Evolutionary conservation across 2,329 filamentous ascomycete species (phyloP).

Genomic region (Cryphonectria parasitica): DNA sequence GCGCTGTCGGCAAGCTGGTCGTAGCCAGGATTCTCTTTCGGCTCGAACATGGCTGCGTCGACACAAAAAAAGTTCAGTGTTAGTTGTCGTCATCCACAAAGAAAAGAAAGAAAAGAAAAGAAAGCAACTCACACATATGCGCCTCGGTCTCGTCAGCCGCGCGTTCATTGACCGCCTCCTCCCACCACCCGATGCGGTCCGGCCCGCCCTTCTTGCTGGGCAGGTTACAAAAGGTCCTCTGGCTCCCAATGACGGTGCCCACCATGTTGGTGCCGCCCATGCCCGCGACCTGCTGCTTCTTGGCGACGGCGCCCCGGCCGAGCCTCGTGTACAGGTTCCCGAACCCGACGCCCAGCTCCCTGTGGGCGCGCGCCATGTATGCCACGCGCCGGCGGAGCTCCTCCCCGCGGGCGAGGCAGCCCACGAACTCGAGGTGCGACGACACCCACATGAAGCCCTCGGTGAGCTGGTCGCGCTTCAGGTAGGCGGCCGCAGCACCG

Average conservation of each 20-base stretch:
- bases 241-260: constrained; percentile 64
- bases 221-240: constrained; percentile 88
- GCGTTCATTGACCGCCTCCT: constrained; percentile 75
- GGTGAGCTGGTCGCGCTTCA: constrained; percentile 78
- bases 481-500: constrained; percentile 82
- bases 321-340: constrained; percentile 87
- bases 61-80: too few species aligned
- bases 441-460: constrained; percentile 81
- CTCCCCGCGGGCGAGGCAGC: constrained; percentile 81
- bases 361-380: constrained; percentile 66
- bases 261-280: constrained; percentile 62
- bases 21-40: constrained; percentile 73
- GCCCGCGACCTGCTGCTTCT: constrained; percentile 46
- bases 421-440: constrained; percentile 92
- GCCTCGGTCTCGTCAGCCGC: constrained; percentile 79
- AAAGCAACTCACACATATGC: constrained; percentile 68
- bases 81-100: background rate
- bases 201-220: constrained; percentile 57
- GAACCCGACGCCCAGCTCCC: constrained; percentile 73
- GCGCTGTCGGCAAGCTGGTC: constrained; percentile 68
- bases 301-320: constrained; percentile 65
- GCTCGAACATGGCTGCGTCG: constrained; percentile 70
- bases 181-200: constrained; percentile 57
- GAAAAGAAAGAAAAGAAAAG: background rate
- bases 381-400: constrained; percentile 76